Percentiles rank a stretch among this genome's conserved stretches.
Conservation (phyloP, 1,284 basidiomycete genomes). For the Papiliotrema terrestris region DNA sequence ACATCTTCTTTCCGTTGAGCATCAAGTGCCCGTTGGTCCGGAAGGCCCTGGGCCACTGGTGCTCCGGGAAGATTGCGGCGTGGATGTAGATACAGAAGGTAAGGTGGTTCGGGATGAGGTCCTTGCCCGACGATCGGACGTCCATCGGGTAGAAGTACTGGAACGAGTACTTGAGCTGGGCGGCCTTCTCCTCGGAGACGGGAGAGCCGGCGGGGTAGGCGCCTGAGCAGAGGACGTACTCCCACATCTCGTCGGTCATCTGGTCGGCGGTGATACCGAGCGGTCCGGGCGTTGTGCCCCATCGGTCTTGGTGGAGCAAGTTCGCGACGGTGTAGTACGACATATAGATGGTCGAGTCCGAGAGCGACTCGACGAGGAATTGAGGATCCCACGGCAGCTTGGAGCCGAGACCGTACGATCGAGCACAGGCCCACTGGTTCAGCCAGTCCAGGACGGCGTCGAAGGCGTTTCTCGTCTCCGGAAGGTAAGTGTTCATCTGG, state of each 20-base stretch:
- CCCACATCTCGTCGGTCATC: constrained; percentile 97
- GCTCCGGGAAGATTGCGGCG: constrained; percentile 87
- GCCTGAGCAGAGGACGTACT: constrained; percentile 80
- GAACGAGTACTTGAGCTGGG: constrained; percentile 85
- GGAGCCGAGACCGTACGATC: constrained; percentile 94
- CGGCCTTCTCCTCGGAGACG: constrained; percentile 71
- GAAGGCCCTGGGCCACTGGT: constrained; percentile 90
- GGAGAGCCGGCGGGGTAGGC: constrained; percentile 63
- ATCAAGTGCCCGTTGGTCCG: constrained; percentile 95
- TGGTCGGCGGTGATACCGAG: constrained; percentile 83
- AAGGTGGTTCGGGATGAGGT: constrained; percentile 93
- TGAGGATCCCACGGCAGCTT: constrained; percentile 95
- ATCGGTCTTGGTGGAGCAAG: constrained; percentile 73
- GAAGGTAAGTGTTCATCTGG: constrained; percentile 84
- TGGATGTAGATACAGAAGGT: constrained; percentile 95
- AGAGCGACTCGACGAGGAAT: constrained; percentile 94
- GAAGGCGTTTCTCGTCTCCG: constrained; percentile 87
- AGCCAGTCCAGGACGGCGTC: constrained; percentile 92
- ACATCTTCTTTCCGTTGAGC: constrained; percentile 99
- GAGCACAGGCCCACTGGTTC: constrained; percentile 98
- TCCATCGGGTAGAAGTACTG: constrained; percentile 99
- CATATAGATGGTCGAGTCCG: constrained; percentile 99
- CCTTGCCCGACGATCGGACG: constrained; percentile 98
- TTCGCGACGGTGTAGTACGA: constrained; percentile 94
- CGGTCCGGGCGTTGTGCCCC: constrained; percentile 75